Conservation (phyloP, 352 stramenopile species). For the Globisporangium cylindrosporum region DNA sequence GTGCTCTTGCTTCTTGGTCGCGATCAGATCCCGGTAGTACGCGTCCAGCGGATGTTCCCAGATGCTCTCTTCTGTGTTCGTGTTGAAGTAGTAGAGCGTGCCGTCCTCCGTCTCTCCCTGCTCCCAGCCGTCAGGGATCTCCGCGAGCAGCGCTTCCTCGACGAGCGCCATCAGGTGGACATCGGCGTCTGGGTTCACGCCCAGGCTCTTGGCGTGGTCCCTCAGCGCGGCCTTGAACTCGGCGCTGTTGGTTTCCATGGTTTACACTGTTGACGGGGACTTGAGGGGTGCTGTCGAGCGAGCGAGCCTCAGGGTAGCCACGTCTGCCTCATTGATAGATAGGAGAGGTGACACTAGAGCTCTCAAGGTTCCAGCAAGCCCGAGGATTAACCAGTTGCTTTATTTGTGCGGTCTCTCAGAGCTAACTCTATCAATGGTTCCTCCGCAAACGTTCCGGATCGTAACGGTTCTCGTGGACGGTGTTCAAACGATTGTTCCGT, state of each 20-base stretch:
- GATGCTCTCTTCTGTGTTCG: conserved; percentile 52
- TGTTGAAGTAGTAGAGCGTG: conserved; percentile 70
- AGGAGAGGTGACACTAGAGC: background rate
- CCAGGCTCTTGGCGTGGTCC: conserved; percentile 56
- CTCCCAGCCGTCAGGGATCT: conserved; percentile 51
- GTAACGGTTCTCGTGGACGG: too few species aligned
- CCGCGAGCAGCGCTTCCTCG: conserved; percentile 51
- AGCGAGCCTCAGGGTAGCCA: background rate
- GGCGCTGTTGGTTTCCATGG: conserved; percentile 39
- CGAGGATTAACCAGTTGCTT: too few species aligned
- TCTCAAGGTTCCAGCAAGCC: too few species aligned
- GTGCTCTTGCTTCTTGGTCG: conserved; percentile 35
- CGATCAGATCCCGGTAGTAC: conserved; percentile 54
- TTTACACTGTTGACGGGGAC: background rate
- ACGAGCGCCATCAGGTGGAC: conserved; percentile 44
- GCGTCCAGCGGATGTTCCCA: conserved; percentile 62
- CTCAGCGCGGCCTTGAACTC: conserved; percentile 60
- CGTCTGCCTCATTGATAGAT: background rate
- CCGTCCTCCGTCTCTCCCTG: conserved; percentile 64
- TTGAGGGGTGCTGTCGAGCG: background rate
- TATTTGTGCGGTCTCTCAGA: too few species aligned
- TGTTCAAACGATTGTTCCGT: too few species aligned
- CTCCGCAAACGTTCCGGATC: too few species aligned
- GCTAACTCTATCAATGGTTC: too few species aligned
- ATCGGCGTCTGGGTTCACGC: conserved; percentile 52